Percentiles rank a stretch among this genome's conserved stretches.
These are phyloP conservation scores for Saxophila tyrrhenica DNA, from an alignment of 495 filamentous ascomycete genomes.

Conservation along the genomic window DNA sequence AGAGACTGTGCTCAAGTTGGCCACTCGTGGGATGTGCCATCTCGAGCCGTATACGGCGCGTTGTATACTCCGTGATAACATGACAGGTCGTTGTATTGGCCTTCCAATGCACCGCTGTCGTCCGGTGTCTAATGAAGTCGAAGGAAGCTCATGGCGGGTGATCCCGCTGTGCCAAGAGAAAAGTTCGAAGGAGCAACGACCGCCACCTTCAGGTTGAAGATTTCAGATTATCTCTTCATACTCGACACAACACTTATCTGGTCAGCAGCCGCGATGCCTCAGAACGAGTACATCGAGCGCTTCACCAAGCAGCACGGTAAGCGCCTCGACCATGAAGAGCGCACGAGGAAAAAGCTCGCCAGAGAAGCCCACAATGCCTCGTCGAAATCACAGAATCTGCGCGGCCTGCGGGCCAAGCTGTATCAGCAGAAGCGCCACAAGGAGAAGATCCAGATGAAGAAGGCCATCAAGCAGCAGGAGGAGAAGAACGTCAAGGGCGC, in stretches of 20 bases:
- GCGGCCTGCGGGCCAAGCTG: constrained; percentile 84
- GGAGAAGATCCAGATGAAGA: constrained; percentile 99
- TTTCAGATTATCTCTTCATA: neutral
- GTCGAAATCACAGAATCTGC: constrained; percentile 80
- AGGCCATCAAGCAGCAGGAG: constrained; percentile 86
- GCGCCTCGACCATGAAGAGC: constrained; percentile 82
- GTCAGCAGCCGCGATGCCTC: constrained; percentile 50
- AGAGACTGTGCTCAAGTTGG: constrained; percentile 26
- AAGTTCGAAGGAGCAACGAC: too few species aligned
- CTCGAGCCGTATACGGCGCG: constrained; percentile 24
- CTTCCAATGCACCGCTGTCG: too few species aligned
- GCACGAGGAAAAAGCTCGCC: constrained; percentile 72
- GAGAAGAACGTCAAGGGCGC: constrained; percentile 90
- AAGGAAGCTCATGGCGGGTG: too few species aligned
- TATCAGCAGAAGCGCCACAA: constrained; percentile 86
- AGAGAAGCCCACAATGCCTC: constrained; percentile 78
- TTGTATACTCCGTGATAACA: constrained; percentile 18
- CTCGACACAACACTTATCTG: neutral
- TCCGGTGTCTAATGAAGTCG: too few species aligned
- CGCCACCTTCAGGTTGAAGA: neutral
- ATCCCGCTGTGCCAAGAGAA: too few species aligned
- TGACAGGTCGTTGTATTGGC: too few species aligned
- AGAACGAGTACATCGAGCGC: constrained; percentile 92
- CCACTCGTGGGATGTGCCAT: constrained; percentile 28
- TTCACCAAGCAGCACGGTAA: constrained; percentile 73